Percentiles rank a stretch among this genome's conserved stretches.
These are phyloP conservation scores for Cystobasidiaceae sp. DNA, from an alignment of 1,284 basidiomycete genomes.

Conservation along the genomic window DNA sequence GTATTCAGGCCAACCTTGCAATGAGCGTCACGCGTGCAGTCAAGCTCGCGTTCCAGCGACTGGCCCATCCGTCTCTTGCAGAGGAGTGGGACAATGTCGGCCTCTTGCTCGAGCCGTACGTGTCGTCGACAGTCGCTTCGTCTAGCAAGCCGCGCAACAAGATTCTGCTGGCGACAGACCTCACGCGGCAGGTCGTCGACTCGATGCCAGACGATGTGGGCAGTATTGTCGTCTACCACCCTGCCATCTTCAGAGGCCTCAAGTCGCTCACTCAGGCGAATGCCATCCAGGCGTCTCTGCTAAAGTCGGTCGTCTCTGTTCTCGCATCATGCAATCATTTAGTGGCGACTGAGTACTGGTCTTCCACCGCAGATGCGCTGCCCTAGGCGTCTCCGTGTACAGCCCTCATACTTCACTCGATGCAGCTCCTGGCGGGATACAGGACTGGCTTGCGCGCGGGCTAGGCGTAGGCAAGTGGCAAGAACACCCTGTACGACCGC, in stretches of 20 bases:
- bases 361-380: constrained; percentile 2
- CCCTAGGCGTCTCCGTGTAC: constrained; percentile 25
- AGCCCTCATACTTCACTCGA: constrained; percentile 32
- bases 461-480: constrained; percentile 30
- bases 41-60: constrained; percentile 21
- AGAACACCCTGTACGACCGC: constrained; percentile 10
- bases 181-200: constrained; percentile 20
- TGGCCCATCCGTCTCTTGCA: constrained; percentile 29
- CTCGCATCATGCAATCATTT: not conserved
- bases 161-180: constrained; percentile 28
- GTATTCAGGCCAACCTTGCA: too few species aligned
- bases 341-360: not conserved
- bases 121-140: not conserved
- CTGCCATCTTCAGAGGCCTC: constrained; percentile 31
- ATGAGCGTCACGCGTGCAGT: constrained; percentile 32
- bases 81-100: constrained; percentile 32
- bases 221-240: constrained; percentile 31
- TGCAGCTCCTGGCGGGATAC: constrained; percentile 28
- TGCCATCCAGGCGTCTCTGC: constrained; percentile 25
- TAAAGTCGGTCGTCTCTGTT: not conserved
- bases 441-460: constrained; percentile 28
- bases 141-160: constrained; percentile 1
- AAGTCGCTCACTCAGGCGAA: constrained; percentile 24
- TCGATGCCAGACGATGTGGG: constrained; percentile 19
- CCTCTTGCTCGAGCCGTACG: constrained; percentile 18